Conservation (phyloP, 2,329 filamentous ascomycete species). For the Aspergillus clavatus region DNA sequence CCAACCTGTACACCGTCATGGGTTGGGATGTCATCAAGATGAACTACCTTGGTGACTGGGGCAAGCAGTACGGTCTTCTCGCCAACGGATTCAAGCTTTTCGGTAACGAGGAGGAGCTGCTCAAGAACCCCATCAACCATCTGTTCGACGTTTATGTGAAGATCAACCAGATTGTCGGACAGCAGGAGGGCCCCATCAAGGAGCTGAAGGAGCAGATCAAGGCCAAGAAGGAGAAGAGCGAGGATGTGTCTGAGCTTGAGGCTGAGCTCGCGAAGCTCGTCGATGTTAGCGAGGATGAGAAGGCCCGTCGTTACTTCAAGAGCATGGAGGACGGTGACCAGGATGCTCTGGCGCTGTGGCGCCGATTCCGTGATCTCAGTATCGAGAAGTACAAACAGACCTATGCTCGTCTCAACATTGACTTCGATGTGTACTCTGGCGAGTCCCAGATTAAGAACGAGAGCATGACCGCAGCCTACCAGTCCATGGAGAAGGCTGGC, state of each 20-base stretch:
- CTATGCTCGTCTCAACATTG: conserved; percentile 60
- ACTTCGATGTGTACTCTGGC: conserved; percentile 63
- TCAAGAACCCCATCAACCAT: conserved; percentile 60
- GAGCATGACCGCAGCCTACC: conserved; percentile 58
- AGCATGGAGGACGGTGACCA: conserved; percentile 61
- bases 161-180: conserved; percentile 54
- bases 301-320: conserved; percentile 61
- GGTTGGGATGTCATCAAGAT: conserved; percentile 60
- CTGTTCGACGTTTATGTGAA: conserved; percentile 63
- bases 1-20: conserved; percentile 56
- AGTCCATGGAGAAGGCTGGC: conserved; percentile 54
- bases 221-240: conserved; percentile 44
- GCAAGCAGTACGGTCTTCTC: conserved; percentile 62
- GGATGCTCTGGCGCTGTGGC: conserved; percentile 57
- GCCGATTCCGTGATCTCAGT: conserved; percentile 59
- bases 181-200: conserved; percentile 55
- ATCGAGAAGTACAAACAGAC: conserved; percentile 62
- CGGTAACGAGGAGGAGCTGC: conserved; percentile 56
- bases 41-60: conserved; percentile 67
- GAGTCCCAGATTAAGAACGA: conserved; percentile 63
- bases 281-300: conserved; percentile 54
- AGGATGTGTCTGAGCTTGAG: conserved; percentile 47
- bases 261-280: conserved; percentile 46
- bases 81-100: conserved; percentile 60
- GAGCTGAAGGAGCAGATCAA: conserved; percentile 49